Conservation (phyloP, 2,329 filamentous ascomycete genomes). For the Epichloe typhina region DNA sequence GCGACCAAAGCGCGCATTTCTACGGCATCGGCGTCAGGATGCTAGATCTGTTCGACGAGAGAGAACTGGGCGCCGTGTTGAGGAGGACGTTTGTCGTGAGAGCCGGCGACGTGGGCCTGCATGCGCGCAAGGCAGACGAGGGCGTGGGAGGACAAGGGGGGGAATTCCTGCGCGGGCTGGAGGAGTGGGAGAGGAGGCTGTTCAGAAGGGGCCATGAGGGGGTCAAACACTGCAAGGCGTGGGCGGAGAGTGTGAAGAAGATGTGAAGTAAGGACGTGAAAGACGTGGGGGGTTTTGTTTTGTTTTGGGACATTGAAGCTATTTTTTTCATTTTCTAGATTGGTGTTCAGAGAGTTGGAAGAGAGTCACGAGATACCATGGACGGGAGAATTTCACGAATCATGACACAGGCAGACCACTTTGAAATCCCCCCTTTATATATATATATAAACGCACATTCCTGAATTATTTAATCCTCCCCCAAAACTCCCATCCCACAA, state of each 20-base stretch:
- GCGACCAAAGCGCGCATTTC: conserved; percentile 74
- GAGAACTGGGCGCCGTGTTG: conserved; percentile 60
- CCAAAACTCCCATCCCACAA: conserved; percentile 4
- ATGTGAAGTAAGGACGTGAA: conserved; percentile 10
- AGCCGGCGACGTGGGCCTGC: conserved; percentile 71
- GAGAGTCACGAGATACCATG: too few relatives aligned
- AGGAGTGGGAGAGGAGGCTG: conserved; percentile 74
- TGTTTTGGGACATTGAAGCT: too few relatives aligned
- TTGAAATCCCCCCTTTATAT: too few relatives aligned
- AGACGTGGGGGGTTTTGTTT: too few relatives aligned
- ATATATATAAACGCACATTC: too few relatives aligned
- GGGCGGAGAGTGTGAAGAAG: conserved; percentile 46
- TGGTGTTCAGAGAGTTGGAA: too few relatives aligned
- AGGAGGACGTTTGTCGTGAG: conserved; percentile 69
- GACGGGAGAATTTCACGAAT: too few relatives aligned
- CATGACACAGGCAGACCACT: too few relatives aligned
- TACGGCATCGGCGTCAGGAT: conserved; percentile 77
- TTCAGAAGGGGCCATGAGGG: conserved; percentile 66
- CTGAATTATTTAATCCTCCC: too few relatives aligned
- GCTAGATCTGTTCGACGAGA: conserved; percentile 80
- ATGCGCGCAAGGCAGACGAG: conserved; percentile 73
- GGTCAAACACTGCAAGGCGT: conserved; percentile 54
- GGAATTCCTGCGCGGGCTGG: conserved; percentile 77
- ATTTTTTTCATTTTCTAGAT: too few relatives aligned
- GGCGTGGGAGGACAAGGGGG: conserved; percentile 42